A percentile compares a stretch with the other conserved stretches of the same genome.
Evolutionary conservation across 805 yeast species (phyloP).

Genomic region (Saccharomycopsis oosterbeekiorum): DNA sequence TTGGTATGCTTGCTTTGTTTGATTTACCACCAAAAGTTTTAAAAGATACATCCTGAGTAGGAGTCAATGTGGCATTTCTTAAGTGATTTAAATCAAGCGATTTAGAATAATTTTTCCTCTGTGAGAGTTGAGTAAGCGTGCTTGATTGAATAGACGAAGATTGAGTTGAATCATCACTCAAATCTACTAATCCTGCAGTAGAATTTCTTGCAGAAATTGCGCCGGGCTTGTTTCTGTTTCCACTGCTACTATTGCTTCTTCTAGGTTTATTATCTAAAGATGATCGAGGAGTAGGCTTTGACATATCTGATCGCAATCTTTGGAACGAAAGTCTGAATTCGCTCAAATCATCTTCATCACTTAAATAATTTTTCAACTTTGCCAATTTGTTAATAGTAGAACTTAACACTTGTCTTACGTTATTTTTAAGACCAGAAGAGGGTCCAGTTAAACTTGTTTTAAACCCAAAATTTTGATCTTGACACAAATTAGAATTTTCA

Average conservation of each 20-base stretch:
- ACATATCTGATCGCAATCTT: slow-evolving; percentile 17
- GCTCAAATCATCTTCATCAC: slow-evolving; percentile 12
- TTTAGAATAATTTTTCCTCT: background rate
- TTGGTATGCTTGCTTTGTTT: background rate
- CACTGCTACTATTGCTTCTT: background rate
- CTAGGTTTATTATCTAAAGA: slow-evolving; percentile 13
- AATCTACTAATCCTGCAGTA: background rate
- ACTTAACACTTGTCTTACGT: slow-evolving; percentile 7
- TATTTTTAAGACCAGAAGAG: slow-evolving; percentile 1
- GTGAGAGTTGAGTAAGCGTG: background rate
- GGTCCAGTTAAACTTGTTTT: background rate
- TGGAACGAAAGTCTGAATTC: slow-evolving; percentile 17
- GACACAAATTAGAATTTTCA: slow-evolving; percentile 16
- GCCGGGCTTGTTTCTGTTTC: background rate
- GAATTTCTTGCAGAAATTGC: background rate
- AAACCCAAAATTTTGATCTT: slow-evolving; percentile 4
- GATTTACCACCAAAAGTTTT: background rate
- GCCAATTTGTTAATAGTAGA: slow-evolving; percentile 15
- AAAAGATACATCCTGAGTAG: background rate
- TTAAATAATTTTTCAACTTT: slow-evolving; percentile 13
- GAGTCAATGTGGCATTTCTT: background rate
- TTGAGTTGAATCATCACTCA: background rate
- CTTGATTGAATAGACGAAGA: background rate
- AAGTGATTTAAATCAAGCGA: background rate
- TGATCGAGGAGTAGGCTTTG: slow-evolving; percentile 17